Evolutionary conservation across 345 rosid species (phyloP), one percentile per base, ranked within the genome.

Genomic region (Combretum micranthum): DNA sequence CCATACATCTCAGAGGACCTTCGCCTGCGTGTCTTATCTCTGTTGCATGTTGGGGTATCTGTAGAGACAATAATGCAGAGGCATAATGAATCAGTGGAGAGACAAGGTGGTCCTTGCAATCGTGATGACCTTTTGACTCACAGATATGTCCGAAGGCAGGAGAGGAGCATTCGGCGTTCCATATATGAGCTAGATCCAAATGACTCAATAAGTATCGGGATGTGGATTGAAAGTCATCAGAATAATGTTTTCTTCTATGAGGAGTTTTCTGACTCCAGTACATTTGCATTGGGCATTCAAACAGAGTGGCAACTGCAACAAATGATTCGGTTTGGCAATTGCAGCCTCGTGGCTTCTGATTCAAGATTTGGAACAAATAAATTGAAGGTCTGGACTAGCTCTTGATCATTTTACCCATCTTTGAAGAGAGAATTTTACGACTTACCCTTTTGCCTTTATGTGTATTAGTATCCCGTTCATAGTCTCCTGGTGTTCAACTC

Each of bases 251-350:
- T 89, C 79, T 89, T 83, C 67, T 86, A 72, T 44, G 78, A 89
- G 63, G 86, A 78, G 48, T 80, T 84, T 72, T 82, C 94, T 65
- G 85, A 87, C 42, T 72, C 83, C n/a, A 85, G 63, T 39, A 91
- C 97, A 52, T 89, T 89, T 64, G 64, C 73, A 23, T 74, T 89
- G 78, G 97, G 99, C 44, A 80, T 93, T 46, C 99, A 93, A 63
- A 88, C 94, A 16, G 97, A 93, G 71, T 93, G 97, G 99, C 99
- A 93, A 72, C 71, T 93, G 80, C 99, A 89, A 64, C 99, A 93
- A 73, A 78, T 93, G 97, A 87, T 89, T 69, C 89, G 83, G 44
- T 89, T 83, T 79, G 99, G 99, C 20, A 89, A 89, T 67, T 66
- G 77, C 63, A 72, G 94, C 75, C 82, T 93, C 50, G 17, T 93